Conservation (phyloP, 1,284 basidiomycete species). For the Phenoliferia sp. region DNA sequence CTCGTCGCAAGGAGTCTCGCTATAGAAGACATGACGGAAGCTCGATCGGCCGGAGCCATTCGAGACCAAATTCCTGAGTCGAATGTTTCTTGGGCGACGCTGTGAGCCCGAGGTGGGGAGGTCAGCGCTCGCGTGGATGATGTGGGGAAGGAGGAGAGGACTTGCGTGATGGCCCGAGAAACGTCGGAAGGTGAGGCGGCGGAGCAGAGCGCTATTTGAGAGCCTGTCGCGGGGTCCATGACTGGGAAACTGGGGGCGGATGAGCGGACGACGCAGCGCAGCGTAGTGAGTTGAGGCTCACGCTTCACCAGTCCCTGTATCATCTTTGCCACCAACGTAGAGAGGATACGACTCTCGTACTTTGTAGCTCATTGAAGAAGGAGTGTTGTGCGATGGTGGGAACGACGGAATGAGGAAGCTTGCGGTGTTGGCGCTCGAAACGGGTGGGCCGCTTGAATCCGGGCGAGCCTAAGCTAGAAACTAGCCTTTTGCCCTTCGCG, state of each 20-base stretch:
- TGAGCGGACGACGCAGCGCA: not conserved
- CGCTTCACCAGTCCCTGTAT: not conserved
- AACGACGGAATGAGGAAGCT: too few species aligned
- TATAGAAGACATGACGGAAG: conserved; percentile 58
- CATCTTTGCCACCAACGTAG: conserved; percentile 10
- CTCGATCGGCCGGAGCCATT: conserved; percentile 54
- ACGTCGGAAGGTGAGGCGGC: conserved; percentile 51
- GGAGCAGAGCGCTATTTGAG: conserved; percentile 56
- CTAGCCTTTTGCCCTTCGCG: too few species aligned
- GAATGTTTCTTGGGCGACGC: conserved; percentile 55
- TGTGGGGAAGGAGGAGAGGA: not conserved
- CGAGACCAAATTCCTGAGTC: conserved; percentile 65
- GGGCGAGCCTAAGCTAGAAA: too few species aligned
- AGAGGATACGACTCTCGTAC: conserved; percentile 3
- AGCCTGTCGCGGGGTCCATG: conserved; percentile 61
- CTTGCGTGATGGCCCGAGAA: conserved; percentile 47
- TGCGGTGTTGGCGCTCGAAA: not conserved
- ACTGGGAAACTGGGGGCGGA: conserved; percentile 38
- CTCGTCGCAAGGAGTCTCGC: conserved; percentile 57
- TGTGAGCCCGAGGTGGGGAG: not conserved
- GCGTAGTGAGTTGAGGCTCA: not conserved
- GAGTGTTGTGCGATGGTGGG: too few species aligned
- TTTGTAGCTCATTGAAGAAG: not conserved
- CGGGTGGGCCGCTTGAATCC: not conserved
- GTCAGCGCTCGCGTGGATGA: too few species aligned